These are phyloP conservation scores for Rhizopogon rudus DNA, from an alignment of 768 basidiomycete species.

Conservation along the genomic window DNA sequence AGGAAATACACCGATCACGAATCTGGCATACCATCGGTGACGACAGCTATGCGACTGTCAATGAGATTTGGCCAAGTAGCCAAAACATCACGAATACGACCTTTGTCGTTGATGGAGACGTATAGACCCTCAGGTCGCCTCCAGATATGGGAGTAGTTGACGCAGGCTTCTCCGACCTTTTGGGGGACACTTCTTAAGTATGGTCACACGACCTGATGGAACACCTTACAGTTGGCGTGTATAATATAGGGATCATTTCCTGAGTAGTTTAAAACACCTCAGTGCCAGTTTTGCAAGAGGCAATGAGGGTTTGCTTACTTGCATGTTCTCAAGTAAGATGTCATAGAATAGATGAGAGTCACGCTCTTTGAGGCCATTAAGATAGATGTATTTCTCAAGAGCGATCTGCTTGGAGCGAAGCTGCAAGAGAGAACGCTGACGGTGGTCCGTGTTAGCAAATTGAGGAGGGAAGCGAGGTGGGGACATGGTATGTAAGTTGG, in stretches of 20 bases:
- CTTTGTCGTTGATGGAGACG: constrained; percentile 64
- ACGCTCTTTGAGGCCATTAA: constrained; percentile 57
- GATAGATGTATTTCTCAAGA: constrained; percentile 70
- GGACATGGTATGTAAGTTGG: constrained; percentile 22
- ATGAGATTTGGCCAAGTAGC: constrained; percentile 42
- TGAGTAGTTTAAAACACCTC: constrained; percentile 9
- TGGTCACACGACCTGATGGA: constrained; percentile 7
- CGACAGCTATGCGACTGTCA: constrained; percentile 61
- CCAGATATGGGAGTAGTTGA: constrained; percentile 68
- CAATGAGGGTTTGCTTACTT: constrained; percentile 30
- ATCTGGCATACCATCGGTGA: constrained; percentile 56
- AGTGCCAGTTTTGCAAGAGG: neutral
- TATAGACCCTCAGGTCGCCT: constrained; percentile 56
- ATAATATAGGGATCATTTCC: constrained; percentile 64
- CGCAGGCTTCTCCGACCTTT: constrained; percentile 67
- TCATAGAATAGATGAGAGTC: constrained; percentile 65
- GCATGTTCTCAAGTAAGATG: constrained; percentile 55
- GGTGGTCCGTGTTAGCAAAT: constrained; percentile 46
- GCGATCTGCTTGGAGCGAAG: constrained; percentile 50
- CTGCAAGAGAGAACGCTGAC: constrained; percentile 51
- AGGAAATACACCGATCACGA: neutral
- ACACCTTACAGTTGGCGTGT: constrained; percentile 61
- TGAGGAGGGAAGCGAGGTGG: constrained; percentile 40
- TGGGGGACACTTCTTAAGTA: neutral
- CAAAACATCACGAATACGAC: constrained; percentile 54